These are phyloP conservation scores for Guadua angustifolia DNA, from an alignment of 176 grass and related monocot species.

Conservation along the genomic window DNA sequence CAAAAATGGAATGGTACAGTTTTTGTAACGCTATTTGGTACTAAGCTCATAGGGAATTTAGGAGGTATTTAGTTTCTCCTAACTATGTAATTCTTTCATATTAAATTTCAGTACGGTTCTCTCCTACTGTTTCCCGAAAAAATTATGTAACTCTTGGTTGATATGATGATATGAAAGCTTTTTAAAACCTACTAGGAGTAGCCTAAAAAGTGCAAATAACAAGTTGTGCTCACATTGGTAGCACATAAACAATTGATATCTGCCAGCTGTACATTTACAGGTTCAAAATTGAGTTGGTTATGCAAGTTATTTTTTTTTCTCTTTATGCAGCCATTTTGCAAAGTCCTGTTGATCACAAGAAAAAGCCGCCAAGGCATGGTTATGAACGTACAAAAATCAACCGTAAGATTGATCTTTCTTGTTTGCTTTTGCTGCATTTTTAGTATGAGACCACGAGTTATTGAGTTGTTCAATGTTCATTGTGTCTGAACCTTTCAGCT, in stretches of 20 bases:
- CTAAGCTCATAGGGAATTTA: not conserved
- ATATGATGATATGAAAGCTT: not conserved
- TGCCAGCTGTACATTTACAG: not conserved
- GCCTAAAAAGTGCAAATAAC: not conserved
- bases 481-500: not conserved
- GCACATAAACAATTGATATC: constrained; percentile 11
- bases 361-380: constrained; percentile 62
- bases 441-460: constrained; percentile 13
- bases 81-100: not conserved
- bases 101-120: not conserved
- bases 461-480: not conserved
- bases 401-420: constrained; percentile 65
- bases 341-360: constrained; percentile 55
- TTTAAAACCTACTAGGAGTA: not conserved
- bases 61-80: not conserved
- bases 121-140: not conserved
- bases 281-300: constrained; percentile 31
- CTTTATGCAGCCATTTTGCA: constrained; percentile 76
- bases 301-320: not conserved
- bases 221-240: not conserved
- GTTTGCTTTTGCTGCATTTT: constrained; percentile 16
- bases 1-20: no score
- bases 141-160: not conserved
- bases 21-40: not conserved
- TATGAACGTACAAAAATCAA: constrained; percentile 79